Evolutionary conservation across 225 moss, liverwort and hornwort species (phyloP), one percentile per base, ranked within the genome.

Genomic region (Straminergon stramineum): DNA sequence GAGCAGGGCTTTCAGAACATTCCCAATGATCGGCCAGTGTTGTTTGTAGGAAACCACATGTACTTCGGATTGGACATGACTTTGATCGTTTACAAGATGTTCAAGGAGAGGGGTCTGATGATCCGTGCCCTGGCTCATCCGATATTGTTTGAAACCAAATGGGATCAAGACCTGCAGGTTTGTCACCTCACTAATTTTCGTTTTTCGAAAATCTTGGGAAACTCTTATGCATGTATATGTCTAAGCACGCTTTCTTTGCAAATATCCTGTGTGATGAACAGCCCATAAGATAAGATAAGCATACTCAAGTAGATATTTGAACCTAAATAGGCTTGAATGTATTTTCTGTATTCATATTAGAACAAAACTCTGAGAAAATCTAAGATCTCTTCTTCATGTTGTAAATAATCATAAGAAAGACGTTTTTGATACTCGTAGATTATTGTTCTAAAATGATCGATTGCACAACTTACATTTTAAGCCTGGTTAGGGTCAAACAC

Each of bases 31-130:
- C 91, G 94, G 70, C 99, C 99, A 11, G 83, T 99, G 73, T 32
- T 99, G 41, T 95, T 99, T 81, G 99, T 99, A 21, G 94, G 99
- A 83, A 97, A 99, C 79, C 99, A 99, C 82, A 95, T 94, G 67
- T 94, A 93, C 78, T 93, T 97, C 81, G 99, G 96, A 52, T 91
- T 99, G 80, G 99, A 99, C 84, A 91, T 97, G 58, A 86, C 91
- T 70, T 63, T 96, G 9, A 45, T 99, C 14, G 76, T 96, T 39
- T 94, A 92, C 82, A 95, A 97, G 77, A 5, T 92, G 41, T 91
- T 96, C 71, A 89, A 87, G 88, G 92, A 96, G 79, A 93, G 90
- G 68, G 92, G 86, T 78, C 69, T 99, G 14, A 84, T 99, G 81
- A 35, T 96, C 75, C 96, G 99, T 5, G 99, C 91, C 12, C 89